phyloP scores from a whole-genome alignment of 805 yeast genomes.

The Scheffersomyces spartinae region DNA sequence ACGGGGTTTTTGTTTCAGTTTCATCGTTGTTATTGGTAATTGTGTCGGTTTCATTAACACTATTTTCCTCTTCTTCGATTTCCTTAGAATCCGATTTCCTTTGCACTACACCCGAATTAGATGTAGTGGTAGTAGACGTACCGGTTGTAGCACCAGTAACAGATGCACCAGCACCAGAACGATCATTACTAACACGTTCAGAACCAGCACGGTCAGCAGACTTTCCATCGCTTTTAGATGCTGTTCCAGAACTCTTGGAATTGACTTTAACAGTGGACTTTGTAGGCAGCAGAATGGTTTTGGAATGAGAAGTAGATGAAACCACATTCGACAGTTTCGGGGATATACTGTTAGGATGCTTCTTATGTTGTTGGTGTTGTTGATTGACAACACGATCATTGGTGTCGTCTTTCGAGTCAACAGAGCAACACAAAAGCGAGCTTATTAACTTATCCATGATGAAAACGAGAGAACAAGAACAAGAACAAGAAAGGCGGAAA shows the following conservation, averaged over 20 bases:
- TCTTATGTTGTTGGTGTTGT: slow-evolving; percentile 4
- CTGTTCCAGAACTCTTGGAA: neutral
- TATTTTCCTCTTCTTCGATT: slow-evolving; percentile 25
- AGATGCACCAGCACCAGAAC: too few species aligned
- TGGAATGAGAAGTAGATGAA: too few species aligned
- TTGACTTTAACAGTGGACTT: too few species aligned
- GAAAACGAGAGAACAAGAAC: neutral
- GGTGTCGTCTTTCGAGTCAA: slow-evolving; percentile 20
- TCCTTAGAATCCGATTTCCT: too few species aligned
- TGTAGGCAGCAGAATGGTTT: too few species aligned
- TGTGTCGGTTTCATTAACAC: slow-evolving; percentile 30
- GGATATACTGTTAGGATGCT: slow-evolving; percentile 1
- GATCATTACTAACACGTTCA: too few species aligned
- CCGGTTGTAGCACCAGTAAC: too few species aligned
- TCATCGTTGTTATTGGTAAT: slow-evolving; percentile 26
- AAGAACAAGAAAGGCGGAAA: too few species aligned
- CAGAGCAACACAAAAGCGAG: slow-evolving; percentile 28
- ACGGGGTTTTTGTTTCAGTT: slow-evolving; percentile 10
- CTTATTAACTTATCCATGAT: slow-evolving; percentile 19
- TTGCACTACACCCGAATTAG: too few species aligned
- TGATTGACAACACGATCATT: slow-evolving; percentile 6
- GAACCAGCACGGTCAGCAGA: too few species aligned
- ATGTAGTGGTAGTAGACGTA: too few species aligned
- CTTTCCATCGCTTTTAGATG: neutral
- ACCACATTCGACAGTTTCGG: neutral